Conservation (phyloP, 1,284 basidiomycete species). For the Jaminaea rosea region DNA sequence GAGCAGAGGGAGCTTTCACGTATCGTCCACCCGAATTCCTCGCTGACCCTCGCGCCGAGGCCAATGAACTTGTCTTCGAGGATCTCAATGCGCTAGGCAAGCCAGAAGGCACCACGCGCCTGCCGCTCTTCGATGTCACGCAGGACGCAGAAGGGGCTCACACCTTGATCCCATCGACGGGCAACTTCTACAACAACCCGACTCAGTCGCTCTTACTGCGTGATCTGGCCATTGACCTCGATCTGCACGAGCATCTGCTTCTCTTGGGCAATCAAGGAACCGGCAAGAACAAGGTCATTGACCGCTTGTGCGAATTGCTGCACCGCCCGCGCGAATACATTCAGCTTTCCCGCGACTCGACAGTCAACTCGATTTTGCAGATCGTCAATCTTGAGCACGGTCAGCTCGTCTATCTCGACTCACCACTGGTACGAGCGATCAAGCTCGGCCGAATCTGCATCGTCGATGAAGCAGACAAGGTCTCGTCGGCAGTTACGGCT, state of each 20-base stretch:
- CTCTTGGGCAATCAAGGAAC: constrained; percentile 48
- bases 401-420: constrained; percentile 42
- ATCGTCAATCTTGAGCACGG: constrained; percentile 43
- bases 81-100: constrained; percentile 11
- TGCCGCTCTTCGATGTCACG: constrained; percentile 37
- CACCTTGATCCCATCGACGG: constrained; percentile 41
- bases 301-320: constrained; percentile 45
- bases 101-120: constrained; percentile 5
- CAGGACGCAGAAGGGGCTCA: constrained; percentile 40
- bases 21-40: constrained; percentile 31
- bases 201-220: constrained; percentile 42
- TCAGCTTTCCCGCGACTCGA: constrained; percentile 47
- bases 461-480: constrained; percentile 49
- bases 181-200: constrained; percentile 45
- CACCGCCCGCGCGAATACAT: constrained; percentile 48
- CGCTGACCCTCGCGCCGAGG: constrained; percentile 16
- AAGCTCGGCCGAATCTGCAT: constrained; percentile 45
- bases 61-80: constrained; percentile 13
- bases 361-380: constrained; percentile 40
- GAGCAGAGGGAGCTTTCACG: constrained; percentile 34
- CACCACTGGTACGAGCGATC: constrained; percentile 46
- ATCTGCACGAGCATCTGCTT: constrained; percentile 45
- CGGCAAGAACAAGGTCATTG: constrained; percentile 49
- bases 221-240: constrained; percentile 45
- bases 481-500: constrained; percentile 45